A percentile compares a stretch with the other conserved stretches of the same genome.
phyloP scores from a whole-genome alignment of 345 rosid genomes.

The Cardamine chenopodiifolia region DNA sequence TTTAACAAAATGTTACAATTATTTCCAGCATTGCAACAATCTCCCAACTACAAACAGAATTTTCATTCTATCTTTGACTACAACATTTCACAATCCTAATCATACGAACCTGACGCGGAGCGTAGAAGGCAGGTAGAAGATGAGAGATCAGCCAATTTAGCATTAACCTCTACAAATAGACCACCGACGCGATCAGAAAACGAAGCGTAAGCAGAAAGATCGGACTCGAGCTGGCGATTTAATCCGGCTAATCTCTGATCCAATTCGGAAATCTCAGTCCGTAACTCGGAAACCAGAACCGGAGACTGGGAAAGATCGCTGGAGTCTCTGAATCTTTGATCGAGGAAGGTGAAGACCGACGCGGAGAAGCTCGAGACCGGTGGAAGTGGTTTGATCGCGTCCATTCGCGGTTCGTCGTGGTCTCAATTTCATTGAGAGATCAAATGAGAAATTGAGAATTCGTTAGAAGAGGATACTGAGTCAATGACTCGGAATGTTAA shows the following conservation, averaged over 20 bases:
- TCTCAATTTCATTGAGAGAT: conserved; percentile 28
- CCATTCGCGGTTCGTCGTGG: conserved; percentile 47
- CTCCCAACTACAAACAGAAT: not conserved
- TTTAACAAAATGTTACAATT: not conserved
- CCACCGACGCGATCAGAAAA: conserved; percentile 61
- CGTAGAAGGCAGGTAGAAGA: conserved; percentile 46
- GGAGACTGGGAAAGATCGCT: conserved; percentile 53
- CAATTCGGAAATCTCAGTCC: conserved; percentile 58
- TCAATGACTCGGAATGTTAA: conserved; percentile 31
- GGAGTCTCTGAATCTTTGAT: conserved; percentile 51
- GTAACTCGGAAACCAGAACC: conserved; percentile 59
- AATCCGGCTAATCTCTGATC: conserved; percentile 56
- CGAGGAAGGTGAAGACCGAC: conserved; percentile 55
- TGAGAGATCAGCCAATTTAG: conserved; percentile 57
- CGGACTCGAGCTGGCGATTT: conserved; percentile 59
- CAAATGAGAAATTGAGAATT: conserved; percentile 9
- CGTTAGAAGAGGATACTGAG: conserved; percentile 36
- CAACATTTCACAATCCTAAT: not conserved
- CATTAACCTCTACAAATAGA: conserved; percentile 44
- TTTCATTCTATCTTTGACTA: not conserved
- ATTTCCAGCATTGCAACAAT: conserved; percentile 17
- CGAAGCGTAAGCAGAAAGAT: conserved; percentile 60
- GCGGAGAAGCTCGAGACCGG: conserved; percentile 50
- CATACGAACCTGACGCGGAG: conserved; percentile 54
- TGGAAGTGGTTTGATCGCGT: conserved; percentile 56